Evolutionary conservation across 305 asterid genomes (phyloP), one percentile per base, ranked within the genome.

Genomic region (Rubia occidens): DNA sequence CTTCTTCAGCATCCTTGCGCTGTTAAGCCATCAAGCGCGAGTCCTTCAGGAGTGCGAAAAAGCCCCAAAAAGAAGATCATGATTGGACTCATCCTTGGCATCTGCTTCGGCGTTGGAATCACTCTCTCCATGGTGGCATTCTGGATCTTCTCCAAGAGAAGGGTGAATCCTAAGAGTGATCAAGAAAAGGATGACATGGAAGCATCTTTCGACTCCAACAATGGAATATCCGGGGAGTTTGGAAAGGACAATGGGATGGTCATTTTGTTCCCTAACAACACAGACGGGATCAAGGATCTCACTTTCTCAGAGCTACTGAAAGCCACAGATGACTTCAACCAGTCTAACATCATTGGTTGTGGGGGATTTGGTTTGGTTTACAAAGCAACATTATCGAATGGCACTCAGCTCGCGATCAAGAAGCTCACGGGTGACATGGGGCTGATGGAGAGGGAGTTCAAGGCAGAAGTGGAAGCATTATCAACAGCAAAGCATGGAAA

Each of bases 341-440:
- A 91, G 77, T 80, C 93, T 17, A 91, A 94, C 61, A 94, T 94
- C 68, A 77, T 94, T 26, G 99, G 99, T 37, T 89, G 99, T 75
- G 99, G 99, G 45, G 99, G 99, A 61, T 94, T 91, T 51, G 99
- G 99, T 21, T 64, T 94, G 91, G 99, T 94, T 11, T 94, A 86
- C 54, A 91, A 82, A 81, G 99, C 99, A 26, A 91, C 84, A 47
- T 77, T 94, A 71, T 54, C 76, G 24, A 86, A 89, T 59, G 97
- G 97, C 20, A 89, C 86, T 11, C 83, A 78, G 69, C 82, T 91
- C 72, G 99, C 99, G 11, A 87, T 94, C 39, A 94, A 94, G 96
- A 94, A 89, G 73, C 96, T 94, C 26, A 83, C 99, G 0, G 99
- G 97, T 43, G 99, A 94, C 84, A 86, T 78, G 90, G 96, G 99